Percentiles rank a stretch among this genome's conserved stretches.
phyloP scores from a whole-genome alignment of 1,284 basidiomycete species.

The Bjerkandera adusta region DNA sequence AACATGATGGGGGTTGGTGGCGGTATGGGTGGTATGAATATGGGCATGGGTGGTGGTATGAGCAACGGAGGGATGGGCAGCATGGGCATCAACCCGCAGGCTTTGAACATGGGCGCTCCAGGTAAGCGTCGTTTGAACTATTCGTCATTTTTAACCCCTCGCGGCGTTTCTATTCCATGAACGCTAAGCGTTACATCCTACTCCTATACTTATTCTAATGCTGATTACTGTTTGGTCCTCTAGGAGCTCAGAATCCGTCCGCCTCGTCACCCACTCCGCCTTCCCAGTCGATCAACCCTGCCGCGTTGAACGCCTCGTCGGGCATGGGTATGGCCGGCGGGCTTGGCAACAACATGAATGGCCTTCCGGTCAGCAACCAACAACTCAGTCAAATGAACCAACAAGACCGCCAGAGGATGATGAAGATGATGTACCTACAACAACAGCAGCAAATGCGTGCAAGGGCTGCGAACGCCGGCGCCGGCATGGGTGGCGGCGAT shows the following conservation, averaged over 20 bases:
- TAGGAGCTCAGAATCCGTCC: slow-evolving; percentile 1
- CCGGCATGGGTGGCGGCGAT: neutral
- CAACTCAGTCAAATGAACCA: slow-evolving; percentile 11
- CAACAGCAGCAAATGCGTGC: slow-evolving; percentile 17
- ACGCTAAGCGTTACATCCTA: too few species aligned
- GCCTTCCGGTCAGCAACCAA: neutral
- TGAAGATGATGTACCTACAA: slow-evolving; percentile 17
- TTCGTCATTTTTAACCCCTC: neutral
- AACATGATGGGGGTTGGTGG: slow-evolving; percentile 3
- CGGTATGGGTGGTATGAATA: slow-evolving; percentile 11
- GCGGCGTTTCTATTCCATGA: too few species aligned
- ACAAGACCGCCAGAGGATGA: slow-evolving; percentile 11
- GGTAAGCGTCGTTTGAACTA: neutral
- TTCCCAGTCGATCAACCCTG: neutral
- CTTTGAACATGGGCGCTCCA: slow-evolving; percentile 8
- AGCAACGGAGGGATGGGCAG: slow-evolving; percentile 5
- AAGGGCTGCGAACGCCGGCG: too few species aligned
- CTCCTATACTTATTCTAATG: neutral
- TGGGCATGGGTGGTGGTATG: slow-evolving; percentile 4
- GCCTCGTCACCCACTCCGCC: slow-evolving; percentile 5
- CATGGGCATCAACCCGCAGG: slow-evolving; percentile 15
- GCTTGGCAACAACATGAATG: neutral
- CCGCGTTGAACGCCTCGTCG: neutral
- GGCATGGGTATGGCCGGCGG: neutral
- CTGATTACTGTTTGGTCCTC: neutral